Base-by-base conservation (phyloP, 2,329 filamentous ascomycete species). In the Calonectria pteridis region DNA sequence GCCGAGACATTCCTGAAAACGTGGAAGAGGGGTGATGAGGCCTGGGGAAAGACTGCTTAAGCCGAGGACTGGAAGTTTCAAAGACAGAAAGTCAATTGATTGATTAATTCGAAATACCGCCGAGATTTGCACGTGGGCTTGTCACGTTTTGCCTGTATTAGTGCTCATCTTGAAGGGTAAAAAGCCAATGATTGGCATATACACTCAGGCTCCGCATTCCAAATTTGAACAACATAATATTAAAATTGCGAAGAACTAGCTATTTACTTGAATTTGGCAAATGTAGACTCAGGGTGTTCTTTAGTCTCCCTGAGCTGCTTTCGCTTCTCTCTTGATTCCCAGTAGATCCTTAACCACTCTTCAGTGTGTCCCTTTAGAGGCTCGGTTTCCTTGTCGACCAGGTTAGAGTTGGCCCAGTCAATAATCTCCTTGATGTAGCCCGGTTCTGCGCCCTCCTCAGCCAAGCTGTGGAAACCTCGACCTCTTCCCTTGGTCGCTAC, bases 391-490 rank as follows among this genome's bases (percentile, higher is more conserved):
- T 68, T 10, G n/a, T 71, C 43, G 1, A 76, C 64, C 1, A 72
- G 59, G 20, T 37, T 75, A 1, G 68, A 63, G 35, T 81, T 80
- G 1, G 73, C 77, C 78, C 77, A 81, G 11, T 69, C 53, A 4
- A 80, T 28, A 5, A 81, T 37, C 33, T 80, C 74, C 28, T 75
- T 73, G 4, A 81, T 76, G 35, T 81, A 81, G 1, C 35, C 73
- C 1, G 81, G 49, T 49, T 82, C 80, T 0, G 75, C 67, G 0
- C 77, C 80, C 4, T 78, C 73, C 0, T 71, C 76, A 0, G 75
- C 77, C 29, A 82, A 49, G 37, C 80, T 82, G 31, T 82, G 80
- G 35, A 82, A 82, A 4, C 77, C 73, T 3, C 79, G 67, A 3
- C 80, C 79, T 1, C 75, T 72, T 1, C 78, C 77, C 26, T 76